Evolutionary conservation across 2,329 filamentous ascomycete genomes (phyloP).

Genomic region (Hypocreales sp.): DNA sequence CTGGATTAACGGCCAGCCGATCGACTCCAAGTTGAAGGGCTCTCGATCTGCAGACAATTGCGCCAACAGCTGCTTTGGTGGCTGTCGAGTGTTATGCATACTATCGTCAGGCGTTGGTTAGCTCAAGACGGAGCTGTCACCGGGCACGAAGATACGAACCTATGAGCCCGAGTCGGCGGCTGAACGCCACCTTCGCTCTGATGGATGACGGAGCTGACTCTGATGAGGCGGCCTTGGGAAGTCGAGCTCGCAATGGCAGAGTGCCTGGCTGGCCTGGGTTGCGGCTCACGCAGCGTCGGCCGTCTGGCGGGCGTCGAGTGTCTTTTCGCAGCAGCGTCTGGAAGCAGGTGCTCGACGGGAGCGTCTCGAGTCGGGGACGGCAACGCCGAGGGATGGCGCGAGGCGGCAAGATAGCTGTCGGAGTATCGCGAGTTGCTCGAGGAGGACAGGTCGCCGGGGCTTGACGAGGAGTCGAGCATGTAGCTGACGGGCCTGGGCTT

Average conservation of each 20-base stretch:
- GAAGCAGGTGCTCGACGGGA: not conserved
- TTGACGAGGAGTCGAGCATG: conserved; percentile 16
- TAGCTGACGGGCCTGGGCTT: conserved; percentile 30
- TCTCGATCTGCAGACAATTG: not conserved
- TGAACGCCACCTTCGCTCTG: not conserved
- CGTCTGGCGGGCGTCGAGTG: not conserved
- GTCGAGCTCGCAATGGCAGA: not conserved
- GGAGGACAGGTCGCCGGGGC: conserved; percentile 3
- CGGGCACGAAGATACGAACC: too few relatives aligned
- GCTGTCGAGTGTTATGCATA: too few relatives aligned
- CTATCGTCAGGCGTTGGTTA: too few relatives aligned
- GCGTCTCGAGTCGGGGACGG: not conserved
- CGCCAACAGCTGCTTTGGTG: too few relatives aligned
- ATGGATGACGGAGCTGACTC: conserved; percentile 3
- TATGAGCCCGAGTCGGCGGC: conserved; percentile 4
- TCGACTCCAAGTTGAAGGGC: not conserved
- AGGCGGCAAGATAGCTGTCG: conserved; percentile 15
- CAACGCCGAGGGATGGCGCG: conserved; percentile 4
- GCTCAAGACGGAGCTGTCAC: too few relatives aligned
- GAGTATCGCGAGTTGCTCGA: conserved; percentile 11
- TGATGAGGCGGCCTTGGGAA: not conserved
- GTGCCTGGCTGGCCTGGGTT: too few relatives aligned
- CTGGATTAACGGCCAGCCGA: not conserved
- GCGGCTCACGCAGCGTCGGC: too few relatives aligned
- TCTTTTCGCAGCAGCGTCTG: not conserved